Percentiles rank a stretch among this genome's conserved stretches.
phyloP scores from a whole-genome alignment of 768 basidiomycete species.

The Lactarius evosmus region DNA sequence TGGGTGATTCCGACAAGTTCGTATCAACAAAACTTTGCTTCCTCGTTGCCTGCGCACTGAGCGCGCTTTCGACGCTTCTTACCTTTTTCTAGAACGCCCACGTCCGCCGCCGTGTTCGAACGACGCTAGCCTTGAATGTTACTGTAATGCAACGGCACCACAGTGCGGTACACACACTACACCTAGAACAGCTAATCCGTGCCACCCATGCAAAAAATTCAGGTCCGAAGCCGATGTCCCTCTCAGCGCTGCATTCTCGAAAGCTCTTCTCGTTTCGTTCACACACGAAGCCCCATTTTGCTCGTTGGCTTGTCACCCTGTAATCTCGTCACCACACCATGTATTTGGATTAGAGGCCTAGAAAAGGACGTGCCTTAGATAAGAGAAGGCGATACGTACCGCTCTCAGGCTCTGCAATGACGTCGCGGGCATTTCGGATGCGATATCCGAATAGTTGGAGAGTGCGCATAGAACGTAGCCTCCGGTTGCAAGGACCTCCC shows the following conservation, averaged over 20 bases:
- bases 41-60: background rate
- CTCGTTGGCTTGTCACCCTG: background rate
- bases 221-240: background rate
- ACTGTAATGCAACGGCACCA: background rate
- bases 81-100: background rate
- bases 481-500: background rate
- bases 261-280: background rate
- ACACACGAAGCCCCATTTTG: background rate
- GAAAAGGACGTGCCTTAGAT: background rate
- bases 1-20: background rate
- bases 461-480: background rate
- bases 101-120: background rate
- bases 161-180: background rate
- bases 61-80: background rate
- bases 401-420: background rate
- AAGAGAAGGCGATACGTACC: background rate
- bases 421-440: background rate
- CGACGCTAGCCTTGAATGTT: background rate
- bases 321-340: background rate
- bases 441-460: too few species aligned
- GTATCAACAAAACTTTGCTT: background rate
- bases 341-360: background rate
- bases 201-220: background rate
- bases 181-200: background rate
- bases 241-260: background rate